phyloP scores from a whole-genome alignment of 805 yeast species.

The Ogataea nitratoaversa region DNA sequence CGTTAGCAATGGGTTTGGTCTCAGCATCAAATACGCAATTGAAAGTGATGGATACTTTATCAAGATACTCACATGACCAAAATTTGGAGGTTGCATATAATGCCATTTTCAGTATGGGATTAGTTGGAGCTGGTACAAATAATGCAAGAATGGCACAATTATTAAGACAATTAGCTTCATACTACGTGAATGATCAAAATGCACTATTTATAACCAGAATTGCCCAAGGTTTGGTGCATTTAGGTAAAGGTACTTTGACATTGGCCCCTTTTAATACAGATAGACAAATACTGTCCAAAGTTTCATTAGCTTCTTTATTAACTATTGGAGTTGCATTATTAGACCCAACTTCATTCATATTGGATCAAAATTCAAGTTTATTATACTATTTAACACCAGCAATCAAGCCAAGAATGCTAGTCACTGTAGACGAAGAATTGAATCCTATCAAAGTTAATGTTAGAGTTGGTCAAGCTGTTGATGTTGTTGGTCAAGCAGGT shows the following conservation, averaged over 20 bases:
- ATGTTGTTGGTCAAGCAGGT: constrained; percentile 98
- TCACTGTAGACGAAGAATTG: constrained; percentile 88
- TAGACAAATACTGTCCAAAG: constrained; percentile 81
- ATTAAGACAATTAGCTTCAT: constrained; percentile 89
- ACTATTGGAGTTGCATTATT: constrained; percentile 80
- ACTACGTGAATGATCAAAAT: constrained; percentile 86
- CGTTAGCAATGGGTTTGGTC: constrained; percentile 95
- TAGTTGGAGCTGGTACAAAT: constrained; percentile 98
- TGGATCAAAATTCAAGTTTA: constrained; percentile 70
- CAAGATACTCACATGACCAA: constrained; percentile 94
- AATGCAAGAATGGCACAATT: constrained; percentile 97
- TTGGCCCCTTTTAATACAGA: constrained; percentile 87
- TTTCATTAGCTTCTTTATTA: constrained; percentile 82
- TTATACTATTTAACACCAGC: constrained; percentile 85
- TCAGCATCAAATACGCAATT: constrained; percentile 93
- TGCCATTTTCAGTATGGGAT: constrained; percentile 94
- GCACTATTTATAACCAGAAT: constrained; percentile 88
- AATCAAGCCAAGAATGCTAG: constrained; percentile 85
- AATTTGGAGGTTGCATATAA: constrained; percentile 92
- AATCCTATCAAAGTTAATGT: constrained; percentile 93
- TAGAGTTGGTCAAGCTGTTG: constrained; percentile 98
- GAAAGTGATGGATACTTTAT: constrained; percentile 93
- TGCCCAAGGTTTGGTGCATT: constrained; percentile 90
- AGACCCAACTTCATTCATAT: constrained; percentile 79
- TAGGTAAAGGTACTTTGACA: constrained; percentile 94